phyloP scores from a whole-genome alignment of 805 yeast genomes.

The Vanderwaltozyma yarrowii region DNA sequence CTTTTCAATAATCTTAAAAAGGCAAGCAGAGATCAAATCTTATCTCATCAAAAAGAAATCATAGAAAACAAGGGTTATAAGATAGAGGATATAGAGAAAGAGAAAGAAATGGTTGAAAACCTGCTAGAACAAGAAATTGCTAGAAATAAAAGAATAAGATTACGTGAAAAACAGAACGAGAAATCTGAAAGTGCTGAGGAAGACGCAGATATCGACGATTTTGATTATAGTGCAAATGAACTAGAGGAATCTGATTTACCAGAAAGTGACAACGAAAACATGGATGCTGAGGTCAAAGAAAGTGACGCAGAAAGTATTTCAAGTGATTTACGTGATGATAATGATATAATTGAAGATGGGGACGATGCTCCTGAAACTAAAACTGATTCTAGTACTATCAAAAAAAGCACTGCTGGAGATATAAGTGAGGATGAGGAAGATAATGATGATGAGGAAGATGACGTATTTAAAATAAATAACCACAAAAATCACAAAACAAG shows the following conservation, averaged over 20 bases:
- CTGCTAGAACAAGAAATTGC: constrained; percentile 41
- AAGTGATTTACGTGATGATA: constrained; percentile 4
- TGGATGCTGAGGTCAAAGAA: constrained; percentile 2
- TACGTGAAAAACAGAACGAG: constrained; percentile 30
- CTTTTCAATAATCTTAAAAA: constrained; percentile 32
- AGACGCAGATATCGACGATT: constrained; percentile 1
- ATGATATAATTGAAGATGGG: constrained; percentile 4
- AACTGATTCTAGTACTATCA: too few relatives aligned
- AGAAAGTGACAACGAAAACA: constrained; percentile 5
- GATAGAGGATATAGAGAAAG: constrained; percentile 31
- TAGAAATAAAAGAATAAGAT: constrained; percentile 37
- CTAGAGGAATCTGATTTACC: constrained; percentile 9
- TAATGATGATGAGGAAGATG: constrained; percentile 19
- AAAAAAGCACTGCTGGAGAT: too few relatives aligned
- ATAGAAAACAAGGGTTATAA: constrained; percentile 37
- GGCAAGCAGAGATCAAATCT: constrained; percentile 40
- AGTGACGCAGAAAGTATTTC: too few relatives aligned
- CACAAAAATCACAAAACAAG: constrained; percentile 2
- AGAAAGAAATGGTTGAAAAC: constrained; percentile 25
- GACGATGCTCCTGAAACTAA: background rate
- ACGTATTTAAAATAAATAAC: constrained; percentile 6
- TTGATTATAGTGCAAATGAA: constrained; percentile 16
- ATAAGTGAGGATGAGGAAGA: constrained; percentile 18
- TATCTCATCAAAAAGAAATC: constrained; percentile 38
- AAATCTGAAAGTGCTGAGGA: constrained; percentile 17